These are phyloP conservation scores for Castanea sativa DNA, from an alignment of 306 rosid genomes.

Conservation along the genomic window DNA sequence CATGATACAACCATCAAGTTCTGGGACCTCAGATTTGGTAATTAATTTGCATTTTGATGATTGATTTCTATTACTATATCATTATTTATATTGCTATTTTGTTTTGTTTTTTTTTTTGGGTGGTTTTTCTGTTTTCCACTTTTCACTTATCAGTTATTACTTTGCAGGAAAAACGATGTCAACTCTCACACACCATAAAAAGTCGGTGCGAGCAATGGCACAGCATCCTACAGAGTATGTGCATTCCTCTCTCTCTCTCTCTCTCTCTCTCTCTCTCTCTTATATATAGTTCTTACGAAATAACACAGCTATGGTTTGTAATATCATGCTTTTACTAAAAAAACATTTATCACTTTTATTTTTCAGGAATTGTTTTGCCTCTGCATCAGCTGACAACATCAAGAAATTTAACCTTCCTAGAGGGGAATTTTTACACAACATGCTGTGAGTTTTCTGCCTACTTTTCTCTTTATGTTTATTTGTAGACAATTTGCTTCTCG, in stretches of 20 bases:
- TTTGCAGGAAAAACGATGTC: constrained; percentile 81
- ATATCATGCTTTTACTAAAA: neutral
- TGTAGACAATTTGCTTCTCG: neutral
- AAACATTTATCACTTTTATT: neutral
- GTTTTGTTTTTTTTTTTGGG: neutral
- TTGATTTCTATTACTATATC: neutral
- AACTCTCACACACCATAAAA: constrained; percentile 96
- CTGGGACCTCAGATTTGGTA: constrained; percentile 99
- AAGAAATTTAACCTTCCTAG: constrained; percentile 91
- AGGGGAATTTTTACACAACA: constrained; percentile 95
- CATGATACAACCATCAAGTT: constrained; percentile 93
- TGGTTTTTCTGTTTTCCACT: neutral
- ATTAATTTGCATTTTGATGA: constrained; percentile 37
- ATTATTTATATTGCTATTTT: neutral
- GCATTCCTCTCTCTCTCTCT: no score
- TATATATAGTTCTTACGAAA: neutral
- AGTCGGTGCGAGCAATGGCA: constrained; percentile 95
- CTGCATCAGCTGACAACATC: constrained; percentile 98
- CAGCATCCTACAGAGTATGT: constrained; percentile 96
- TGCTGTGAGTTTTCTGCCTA: constrained; percentile 74
- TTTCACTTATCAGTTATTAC: neutral
- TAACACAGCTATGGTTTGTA: constrained; percentile 18
- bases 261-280: neutral
- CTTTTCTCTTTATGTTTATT: constrained; percentile 4
- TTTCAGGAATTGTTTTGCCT: constrained; percentile 83